Evolutionary conservation across 2,329 filamentous ascomycete species (phyloP).

Genomic region (Penicillium sp.): DNA sequence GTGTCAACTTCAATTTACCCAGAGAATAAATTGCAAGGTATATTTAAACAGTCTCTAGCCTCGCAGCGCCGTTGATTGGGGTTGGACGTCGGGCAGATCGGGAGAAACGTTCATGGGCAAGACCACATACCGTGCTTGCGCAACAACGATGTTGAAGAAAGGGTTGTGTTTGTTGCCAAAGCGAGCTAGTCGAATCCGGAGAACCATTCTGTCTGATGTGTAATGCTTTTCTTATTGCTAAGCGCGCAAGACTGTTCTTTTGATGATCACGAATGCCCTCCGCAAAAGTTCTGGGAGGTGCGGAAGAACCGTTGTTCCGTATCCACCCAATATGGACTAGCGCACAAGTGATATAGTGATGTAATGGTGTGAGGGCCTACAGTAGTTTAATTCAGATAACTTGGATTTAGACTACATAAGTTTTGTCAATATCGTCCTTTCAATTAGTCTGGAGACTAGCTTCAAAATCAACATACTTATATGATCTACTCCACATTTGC

Average conservation of each 20-base stretch:
- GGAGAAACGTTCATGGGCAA: neutral
- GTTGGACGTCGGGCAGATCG: neutral
- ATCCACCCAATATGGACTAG: constrained; percentile 21
- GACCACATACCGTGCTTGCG: constrained; percentile 74
- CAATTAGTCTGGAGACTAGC: neutral
- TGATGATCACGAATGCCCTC: constrained; percentile 19
- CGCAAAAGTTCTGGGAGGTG: constrained; percentile 29
- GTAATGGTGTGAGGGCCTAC: constrained; percentile 21
- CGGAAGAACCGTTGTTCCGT: constrained; percentile 33
- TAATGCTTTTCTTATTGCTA: neutral
- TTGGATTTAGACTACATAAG: neutral
- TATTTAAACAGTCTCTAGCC: neutral
- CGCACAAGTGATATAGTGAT: constrained; percentile 27
- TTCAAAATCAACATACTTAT: constrained; percentile 1
- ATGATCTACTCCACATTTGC: constrained; percentile 29
- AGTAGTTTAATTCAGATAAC: constrained; percentile 1
- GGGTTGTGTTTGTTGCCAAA: constrained; percentile 87
- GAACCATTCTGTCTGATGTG: constrained; percentile 66
- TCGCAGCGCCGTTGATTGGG: neutral
- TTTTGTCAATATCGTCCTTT: neutral
- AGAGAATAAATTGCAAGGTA: neutral
- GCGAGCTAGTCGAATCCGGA: constrained; percentile 89
- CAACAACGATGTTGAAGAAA: constrained; percentile 96
- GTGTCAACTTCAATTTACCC: constrained; percentile 5
- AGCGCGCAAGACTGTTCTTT: neutral